Conservation (phyloP, 2,329 filamentous ascomycete genomes). For the Sporothrix humicola region DNA sequence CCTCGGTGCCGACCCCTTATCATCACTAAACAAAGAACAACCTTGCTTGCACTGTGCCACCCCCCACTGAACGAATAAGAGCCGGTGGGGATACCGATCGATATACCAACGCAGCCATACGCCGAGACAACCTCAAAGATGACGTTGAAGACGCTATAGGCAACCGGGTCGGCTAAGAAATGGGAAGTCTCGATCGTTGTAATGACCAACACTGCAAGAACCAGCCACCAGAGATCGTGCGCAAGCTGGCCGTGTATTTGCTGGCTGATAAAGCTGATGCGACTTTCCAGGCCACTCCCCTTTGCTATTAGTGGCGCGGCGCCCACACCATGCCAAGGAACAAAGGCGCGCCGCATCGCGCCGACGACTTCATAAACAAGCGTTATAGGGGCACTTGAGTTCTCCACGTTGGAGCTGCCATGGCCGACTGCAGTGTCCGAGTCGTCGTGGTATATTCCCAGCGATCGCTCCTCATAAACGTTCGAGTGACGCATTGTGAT, state of each 20-base stretch:
- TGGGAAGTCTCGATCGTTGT: conserved; percentile 62
- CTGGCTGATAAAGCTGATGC: conserved; percentile 57
- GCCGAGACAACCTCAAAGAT: conserved; percentile 61
- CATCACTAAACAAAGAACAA: conserved; percentile 63
- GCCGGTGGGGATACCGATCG: conserved; percentile 57
- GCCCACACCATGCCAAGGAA: conserved; percentile 53
- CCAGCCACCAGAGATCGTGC: conserved; percentile 70
- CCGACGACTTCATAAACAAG: conserved; percentile 30
- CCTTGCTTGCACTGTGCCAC: conserved; percentile 57
- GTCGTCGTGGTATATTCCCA: conserved; percentile 62
- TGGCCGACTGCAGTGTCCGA: neutral
- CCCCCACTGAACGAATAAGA: conserved; percentile 62
- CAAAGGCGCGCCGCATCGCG: conserved; percentile 48
- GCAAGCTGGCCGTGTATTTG: conserved; percentile 66
- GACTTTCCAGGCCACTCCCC: conserved; percentile 46
- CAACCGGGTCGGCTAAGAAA: conserved; percentile 58
- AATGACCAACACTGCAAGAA: conserved; percentile 65
- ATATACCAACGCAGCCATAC: conserved; percentile 66
- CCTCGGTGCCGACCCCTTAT: conserved; percentile 61
- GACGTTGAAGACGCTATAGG: conserved; percentile 63
- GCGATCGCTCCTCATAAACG: conserved; percentile 71
- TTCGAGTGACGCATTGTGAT: conserved; percentile 72
- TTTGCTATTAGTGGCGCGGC: conserved; percentile 40
- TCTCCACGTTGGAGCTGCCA: neutral
- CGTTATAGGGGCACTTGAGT: neutral